These are phyloP conservation scores for Diaporthe amygdali DNA, from an alignment of 2,329 filamentous ascomycete genomes.

Conservation along the genomic window DNA sequence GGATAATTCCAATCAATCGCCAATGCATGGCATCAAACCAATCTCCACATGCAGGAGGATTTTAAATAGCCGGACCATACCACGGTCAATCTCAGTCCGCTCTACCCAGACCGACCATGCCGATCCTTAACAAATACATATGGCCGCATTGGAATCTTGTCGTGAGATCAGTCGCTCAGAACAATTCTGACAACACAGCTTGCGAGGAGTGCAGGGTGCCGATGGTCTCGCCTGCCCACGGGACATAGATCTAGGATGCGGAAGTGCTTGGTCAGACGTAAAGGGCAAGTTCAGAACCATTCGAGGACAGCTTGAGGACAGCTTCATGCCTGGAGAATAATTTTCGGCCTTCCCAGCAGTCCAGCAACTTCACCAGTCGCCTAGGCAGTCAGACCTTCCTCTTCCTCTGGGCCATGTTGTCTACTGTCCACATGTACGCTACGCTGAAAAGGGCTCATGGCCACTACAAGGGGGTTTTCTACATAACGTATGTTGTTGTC, in stretches of 20 bases:
- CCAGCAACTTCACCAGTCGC: too few species aligned
- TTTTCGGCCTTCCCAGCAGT: too few species aligned
- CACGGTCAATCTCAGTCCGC: neutral
- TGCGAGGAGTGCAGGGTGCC: neutral
- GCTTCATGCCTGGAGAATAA: neutral
- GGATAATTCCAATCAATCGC: neutral
- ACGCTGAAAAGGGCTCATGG: too few species aligned
- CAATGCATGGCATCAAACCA: neutral
- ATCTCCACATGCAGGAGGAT: neutral
- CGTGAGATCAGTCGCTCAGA: neutral
- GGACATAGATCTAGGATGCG: neutral
- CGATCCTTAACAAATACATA: neutral
- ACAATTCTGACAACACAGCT: neutral
- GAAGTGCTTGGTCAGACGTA: neutral
- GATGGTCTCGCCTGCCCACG: neutral
- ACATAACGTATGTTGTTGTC: too few species aligned
- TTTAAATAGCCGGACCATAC: neutral
- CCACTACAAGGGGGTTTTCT: too few species aligned
- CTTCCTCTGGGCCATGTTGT: too few species aligned
- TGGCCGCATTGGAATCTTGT: too few species aligned
- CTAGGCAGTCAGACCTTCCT: too few species aligned
- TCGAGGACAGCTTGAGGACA: rapidly evolving
- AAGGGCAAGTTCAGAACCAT: neutral
- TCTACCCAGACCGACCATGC: neutral
- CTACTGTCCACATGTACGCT: too few species aligned